Percentiles rank a stretch among this genome's conserved stretches.
These are phyloP conservation scores for Ceratobasidium sp. DNA, from an alignment of 1,284 basidiomycete genomes.

Conservation along the genomic window DNA sequence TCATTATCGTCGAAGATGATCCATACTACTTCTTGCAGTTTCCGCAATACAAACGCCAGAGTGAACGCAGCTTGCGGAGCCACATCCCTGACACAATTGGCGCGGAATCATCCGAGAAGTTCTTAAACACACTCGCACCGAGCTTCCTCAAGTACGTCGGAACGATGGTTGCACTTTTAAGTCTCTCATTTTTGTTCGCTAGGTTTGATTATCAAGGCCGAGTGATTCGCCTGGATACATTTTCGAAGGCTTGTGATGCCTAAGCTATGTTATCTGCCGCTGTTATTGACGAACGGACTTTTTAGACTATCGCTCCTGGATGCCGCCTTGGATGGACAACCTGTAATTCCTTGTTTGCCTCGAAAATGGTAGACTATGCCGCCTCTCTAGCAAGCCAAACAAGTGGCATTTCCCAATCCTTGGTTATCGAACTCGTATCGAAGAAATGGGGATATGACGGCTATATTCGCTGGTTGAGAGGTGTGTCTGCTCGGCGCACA, in stretches of 20 bases:
- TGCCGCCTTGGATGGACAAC: slow-evolving; percentile 86
- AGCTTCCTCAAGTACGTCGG: slow-evolving; percentile 72
- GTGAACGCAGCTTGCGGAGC: slow-evolving; percentile 56
- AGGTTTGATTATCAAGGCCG: slow-evolving; percentile 82
- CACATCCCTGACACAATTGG: slow-evolving; percentile 15
- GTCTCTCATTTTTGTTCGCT: slow-evolving; percentile 50
- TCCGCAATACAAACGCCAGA: slow-evolving; percentile 64
- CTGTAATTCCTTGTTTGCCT: slow-evolving; percentile 77
- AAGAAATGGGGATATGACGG: slow-evolving; percentile 77
- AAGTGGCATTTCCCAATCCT: slow-evolving; percentile 58
- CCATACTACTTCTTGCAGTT: slow-evolving; percentile 85
- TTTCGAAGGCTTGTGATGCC: slow-evolving; percentile 73
- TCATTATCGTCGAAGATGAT: slow-evolving; percentile 84
- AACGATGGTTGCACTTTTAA: slow-evolving; percentile 47
- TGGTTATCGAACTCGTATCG: slow-evolving; percentile 73
- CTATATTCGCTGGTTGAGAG: slow-evolving; percentile 82
- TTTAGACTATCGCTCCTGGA: slow-evolving; percentile 80
- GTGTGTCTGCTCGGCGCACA: slow-evolving; percentile 56
- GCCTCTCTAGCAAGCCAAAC: slow-evolving; percentile 20
- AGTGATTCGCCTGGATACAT: slow-evolving; percentile 83
- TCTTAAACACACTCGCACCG: slow-evolving; percentile 70
- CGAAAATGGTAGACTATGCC: slow-evolving; percentile 55
- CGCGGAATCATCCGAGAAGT: slow-evolving; percentile 55
- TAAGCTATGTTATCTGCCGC: background rate
- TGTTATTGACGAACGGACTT: background rate